Conservation (phyloP, 2,329 filamentous ascomycete genomes). For the Talaromyces islandicus region DNA sequence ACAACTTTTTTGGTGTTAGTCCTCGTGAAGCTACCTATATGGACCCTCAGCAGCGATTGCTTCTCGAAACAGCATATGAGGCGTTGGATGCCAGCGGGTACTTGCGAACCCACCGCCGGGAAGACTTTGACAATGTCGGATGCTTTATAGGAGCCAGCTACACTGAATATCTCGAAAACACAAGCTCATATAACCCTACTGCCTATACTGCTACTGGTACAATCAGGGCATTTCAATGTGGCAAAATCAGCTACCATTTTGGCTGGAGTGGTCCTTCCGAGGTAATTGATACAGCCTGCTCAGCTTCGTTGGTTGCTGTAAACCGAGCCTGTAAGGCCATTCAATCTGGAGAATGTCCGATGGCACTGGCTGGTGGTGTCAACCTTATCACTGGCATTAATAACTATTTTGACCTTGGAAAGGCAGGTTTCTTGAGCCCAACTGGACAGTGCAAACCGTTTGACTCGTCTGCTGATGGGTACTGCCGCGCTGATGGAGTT, state of each 20-base stretch:
- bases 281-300: slow-evolving; percentile 44
- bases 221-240: slow-evolving; percentile 32
- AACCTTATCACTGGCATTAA: slow-evolving; percentile 26
- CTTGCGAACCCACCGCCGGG: slow-evolving; percentile 8
- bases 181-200: slow-evolving; percentile 7
- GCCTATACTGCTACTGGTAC: slow-evolving; percentile 22
- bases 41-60: slow-evolving; percentile 17
- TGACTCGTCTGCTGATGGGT: slow-evolving; percentile 41
- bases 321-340: slow-evolving; percentile 28
- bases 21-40: slow-evolving; percentile 9
- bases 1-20: slow-evolving; percentile 18
- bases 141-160: slow-evolving; percentile 12
- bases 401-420: slow-evolving; percentile 28
- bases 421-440: slow-evolving; percentile 40
- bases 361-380: slow-evolving; percentile 20
- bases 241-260: slow-evolving; percentile 37
- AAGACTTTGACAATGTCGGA: slow-evolving; percentile 20
- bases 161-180: slow-evolving; percentile 18
- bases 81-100: slow-evolving; percentile 15
- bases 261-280: slow-evolving; percentile 35
- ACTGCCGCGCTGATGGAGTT: slow-evolving; percentile 47
- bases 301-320: slow-evolving; percentile 33
- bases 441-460: slow-evolving; percentile 48
- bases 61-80: slow-evolving; percentile 30
- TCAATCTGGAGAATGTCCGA: slow-evolving; percentile 20